A percentile compares a stretch with the other conserved stretches of the same genome.
phyloP scores from a whole-genome alignment of 495 filamentous ascomycete species.

The Penicillium goetzii region DNA sequence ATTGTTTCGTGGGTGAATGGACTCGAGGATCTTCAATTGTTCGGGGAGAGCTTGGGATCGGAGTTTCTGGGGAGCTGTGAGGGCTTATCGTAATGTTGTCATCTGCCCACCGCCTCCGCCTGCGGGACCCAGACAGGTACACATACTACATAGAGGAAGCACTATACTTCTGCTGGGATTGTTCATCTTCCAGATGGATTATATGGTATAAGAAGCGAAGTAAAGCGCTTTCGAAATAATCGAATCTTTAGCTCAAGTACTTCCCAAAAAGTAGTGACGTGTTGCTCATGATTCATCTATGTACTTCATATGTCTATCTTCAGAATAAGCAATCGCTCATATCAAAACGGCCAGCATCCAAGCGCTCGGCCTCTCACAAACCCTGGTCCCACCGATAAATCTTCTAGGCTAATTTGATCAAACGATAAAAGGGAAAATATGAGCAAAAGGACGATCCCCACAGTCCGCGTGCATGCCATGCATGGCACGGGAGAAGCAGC shows the following conservation, averaged over 20 bases:
- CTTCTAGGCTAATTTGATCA: conserved; percentile 1
- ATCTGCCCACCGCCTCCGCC: conserved; percentile 34
- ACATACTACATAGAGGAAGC: neutral
- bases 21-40: neutral
- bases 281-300: conserved; percentile 32
- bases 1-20: conserved; percentile 46
- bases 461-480: conserved; percentile 17
- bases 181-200: too few relatives aligned
- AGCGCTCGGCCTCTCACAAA: neutral
- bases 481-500: conserved; percentile 21
- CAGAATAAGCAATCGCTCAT: neutral
- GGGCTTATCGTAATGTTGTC: conserved; percentile 41
- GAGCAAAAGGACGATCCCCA: neutral
- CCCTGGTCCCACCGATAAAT: neutral
- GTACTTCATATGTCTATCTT: conserved; percentile 19
- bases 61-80: neutral
- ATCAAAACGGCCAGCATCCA: neutral
- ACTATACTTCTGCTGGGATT: neutral
- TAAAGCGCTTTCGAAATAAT: too few relatives aligned
- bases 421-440: neutral
- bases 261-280: conserved; percentile 7
- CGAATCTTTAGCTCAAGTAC: neutral
- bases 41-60: conserved; percentile 3
- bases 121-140: neutral
- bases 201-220: too few relatives aligned